Evolutionary conservation across 768 basidiomycete species (phyloP), one percentile per base, ranked within the genome.

Genomic region (Suillus alpinus): DNA sequence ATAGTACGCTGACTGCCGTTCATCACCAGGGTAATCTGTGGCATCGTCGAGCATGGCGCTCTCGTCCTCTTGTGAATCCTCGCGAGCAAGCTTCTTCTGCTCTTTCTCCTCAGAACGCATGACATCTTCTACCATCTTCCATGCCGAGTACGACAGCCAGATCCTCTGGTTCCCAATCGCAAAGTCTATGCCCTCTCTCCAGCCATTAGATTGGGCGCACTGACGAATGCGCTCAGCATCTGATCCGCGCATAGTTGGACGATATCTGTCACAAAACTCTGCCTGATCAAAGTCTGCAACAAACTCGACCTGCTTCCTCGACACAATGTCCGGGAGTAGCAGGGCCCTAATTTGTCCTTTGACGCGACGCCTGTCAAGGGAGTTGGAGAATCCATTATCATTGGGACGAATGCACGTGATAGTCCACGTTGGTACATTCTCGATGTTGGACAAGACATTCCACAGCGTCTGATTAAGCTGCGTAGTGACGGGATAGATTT

Each of bases 381-480:
- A 85, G 63, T 85, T 86, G 9, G 84, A 79, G 16, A 83, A 82
- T 6, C 83, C 81, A 13, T 83, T 85, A 66, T 87, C 86, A 69
- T 87, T 87, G 6, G 86, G 86, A 43, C 85, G 82, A 58, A 87
- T 81, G 66, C 86, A 87, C 6, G 77, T 75, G 39, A 87, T 78
- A 5, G 80, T 83, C 86, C 86, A 87, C 32, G 80, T 68, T 10
- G 72, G 75, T 9, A 77, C 75, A 26, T 74, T 70, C 62, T 86
- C 82, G 46, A 86, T 66, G 57, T 72, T 76, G 32, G 68, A 70
- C 37, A 85, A 66, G 34, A 86, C 65, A 57, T 81, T 78, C 47
- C 79, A 77, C n/a, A 86, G 67, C 14, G 77, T 77, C 58, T 81
- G 79, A 68, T 86, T 84, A 40, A 85, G 68, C 67, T 87, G 86